Conservation (phyloP, 441 rosid genomes). For the Aleurites moluccanus region DNA sequence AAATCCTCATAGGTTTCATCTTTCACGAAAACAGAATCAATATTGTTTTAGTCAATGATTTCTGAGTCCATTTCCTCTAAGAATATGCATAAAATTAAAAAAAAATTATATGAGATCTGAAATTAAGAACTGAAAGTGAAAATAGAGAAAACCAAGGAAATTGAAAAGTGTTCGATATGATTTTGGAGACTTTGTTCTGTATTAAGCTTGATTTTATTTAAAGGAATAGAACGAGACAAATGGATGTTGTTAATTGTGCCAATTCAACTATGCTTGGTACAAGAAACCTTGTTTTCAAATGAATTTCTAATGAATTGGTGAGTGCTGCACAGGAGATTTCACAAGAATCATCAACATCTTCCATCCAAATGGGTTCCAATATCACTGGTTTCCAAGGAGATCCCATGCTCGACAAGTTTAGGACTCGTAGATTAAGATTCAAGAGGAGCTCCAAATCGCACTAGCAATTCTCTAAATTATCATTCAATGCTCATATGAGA, state of each 20-base stretch:
- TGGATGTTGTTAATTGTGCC: conserved; percentile 29
- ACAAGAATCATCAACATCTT: conserved; percentile 25
- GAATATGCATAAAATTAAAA: background rate
- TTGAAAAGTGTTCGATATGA: too few species aligned
- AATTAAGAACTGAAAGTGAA: too few species aligned
- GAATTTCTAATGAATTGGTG: conserved; percentile 52
- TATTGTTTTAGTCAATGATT: conserved; percentile 31
- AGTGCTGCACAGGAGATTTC: conserved; percentile 26
- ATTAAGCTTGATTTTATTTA: too few species aligned
- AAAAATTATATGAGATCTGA: background rate
- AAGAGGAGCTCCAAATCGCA: too few species aligned
- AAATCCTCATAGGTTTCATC: conserved; percentile 32
- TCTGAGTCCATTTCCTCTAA: conserved; percentile 28
- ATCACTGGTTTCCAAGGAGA: conserved; percentile 71
- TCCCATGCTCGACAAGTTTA: conserved; percentile 81
- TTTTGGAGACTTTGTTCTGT: too few species aligned
- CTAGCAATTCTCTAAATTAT: too few species aligned
- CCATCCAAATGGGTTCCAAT: conserved; percentile 42
- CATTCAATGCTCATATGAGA: too few species aligned
- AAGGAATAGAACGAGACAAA: too few species aligned
- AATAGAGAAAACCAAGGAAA: too few species aligned
- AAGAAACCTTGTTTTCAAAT: conserved; percentile 40
- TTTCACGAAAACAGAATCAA: conserved; percentile 28
- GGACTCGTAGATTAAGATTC: too few species aligned
- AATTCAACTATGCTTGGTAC: conserved; percentile 37